Base-by-base conservation (phyloP, 2,329 filamentous ascomycete species). In the Trichophyton equinum region DNA sequence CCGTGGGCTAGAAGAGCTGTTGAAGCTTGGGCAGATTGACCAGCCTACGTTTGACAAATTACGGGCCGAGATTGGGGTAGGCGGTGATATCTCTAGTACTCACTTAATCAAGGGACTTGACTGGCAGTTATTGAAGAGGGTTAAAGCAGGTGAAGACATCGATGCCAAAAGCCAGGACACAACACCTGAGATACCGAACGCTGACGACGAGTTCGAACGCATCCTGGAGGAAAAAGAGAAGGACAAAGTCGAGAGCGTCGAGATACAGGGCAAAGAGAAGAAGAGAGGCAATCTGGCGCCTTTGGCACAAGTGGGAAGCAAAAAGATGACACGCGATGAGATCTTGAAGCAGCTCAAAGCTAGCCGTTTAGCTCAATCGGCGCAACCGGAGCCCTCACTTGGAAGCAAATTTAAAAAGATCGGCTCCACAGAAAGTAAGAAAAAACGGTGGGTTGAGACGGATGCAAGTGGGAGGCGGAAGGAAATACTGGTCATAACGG, bases 21-120 rank as follows among this genome's bases (percentile, higher is more conserved):
- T 91, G 65, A 94, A 94, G 74, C 79, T 91, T 51, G 89, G 88
- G 56, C 85, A 95, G 74, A 91, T 97, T 65, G 88, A 95, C 66
- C 81, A 84, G 66, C 82, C 81, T 57, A 90, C 85, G 0, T 96
- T 95, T 71, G 85, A 92, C 67, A 84, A 81, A 67, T 73, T 92
- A 46, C 79, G 87, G 38, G 82, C 82, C 64, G 82, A 95, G 67
- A 89, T 96, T 60, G 83, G 76, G 0, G 78, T 89, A 0, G 91
- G 91, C 2, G 92, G 91, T 6, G 88, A 95, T 71, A 75, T 91
- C 22, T 78, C 78, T 13, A 89, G 85, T 67, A 95, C 91, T 13
- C 90, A 96, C 78, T 75, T 96, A 65, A 86, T 97, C 56, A 97
- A 96, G 71, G 94, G 94, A 0, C 75, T 99, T 57, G 94, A 99